Evolutionary conservation across 176 grass and related monocot genomes (phyloP).

Genomic region (Eragrostis curvula): DNA sequence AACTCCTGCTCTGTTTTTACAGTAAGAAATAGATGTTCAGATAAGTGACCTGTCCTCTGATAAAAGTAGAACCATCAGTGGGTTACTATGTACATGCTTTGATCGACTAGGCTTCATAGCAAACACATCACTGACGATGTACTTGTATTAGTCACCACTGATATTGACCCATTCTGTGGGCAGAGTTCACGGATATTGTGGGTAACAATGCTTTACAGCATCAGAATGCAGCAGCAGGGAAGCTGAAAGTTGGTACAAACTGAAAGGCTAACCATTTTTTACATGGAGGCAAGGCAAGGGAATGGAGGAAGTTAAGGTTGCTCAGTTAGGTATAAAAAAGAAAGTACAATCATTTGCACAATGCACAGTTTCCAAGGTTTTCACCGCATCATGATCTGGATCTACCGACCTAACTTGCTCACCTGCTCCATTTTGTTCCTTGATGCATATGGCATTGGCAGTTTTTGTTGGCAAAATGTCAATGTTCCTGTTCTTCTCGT

Average conservation of each 20-base stretch:
- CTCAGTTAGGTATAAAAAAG: conserved; percentile 1
- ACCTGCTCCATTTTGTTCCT: conserved; percentile 31
- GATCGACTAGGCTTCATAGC: not conserved
- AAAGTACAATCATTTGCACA: conserved; percentile 44
- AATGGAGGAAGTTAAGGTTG: conserved; percentile 21
- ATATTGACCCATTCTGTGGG: conserved; percentile 1
- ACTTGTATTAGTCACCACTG: conserved; percentile 6
- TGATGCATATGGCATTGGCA: conserved; percentile 39
- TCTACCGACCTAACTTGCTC: conserved; percentile 49
- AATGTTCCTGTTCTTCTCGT: conserved; percentile 27
- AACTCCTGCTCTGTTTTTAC: conserved; percentile 32
- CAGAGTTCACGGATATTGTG: conserved; percentile 2
- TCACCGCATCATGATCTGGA: conserved; percentile 49
- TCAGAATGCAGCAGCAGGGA: conserved; percentile 10
- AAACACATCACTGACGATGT: not conserved
- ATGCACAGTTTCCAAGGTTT: conserved; percentile 45
- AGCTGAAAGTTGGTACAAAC: conserved; percentile 18
- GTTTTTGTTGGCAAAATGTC: conserved; percentile 48
- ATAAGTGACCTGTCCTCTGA: conserved; percentile 16
- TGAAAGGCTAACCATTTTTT: conserved; percentile 36
- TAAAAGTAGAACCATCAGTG: conserved; percentile 17
- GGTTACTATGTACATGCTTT: not conserved
- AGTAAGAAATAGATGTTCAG: conserved; percentile 17
- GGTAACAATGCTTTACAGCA: conserved; percentile 11
- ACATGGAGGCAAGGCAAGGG: conserved; percentile 19